A percentile compares a stretch with the other conserved stretches of the same genome.
phyloP scores from a whole-genome alignment of 352 stramenopile species.

The Nothophytophthora sp. region DNA sequence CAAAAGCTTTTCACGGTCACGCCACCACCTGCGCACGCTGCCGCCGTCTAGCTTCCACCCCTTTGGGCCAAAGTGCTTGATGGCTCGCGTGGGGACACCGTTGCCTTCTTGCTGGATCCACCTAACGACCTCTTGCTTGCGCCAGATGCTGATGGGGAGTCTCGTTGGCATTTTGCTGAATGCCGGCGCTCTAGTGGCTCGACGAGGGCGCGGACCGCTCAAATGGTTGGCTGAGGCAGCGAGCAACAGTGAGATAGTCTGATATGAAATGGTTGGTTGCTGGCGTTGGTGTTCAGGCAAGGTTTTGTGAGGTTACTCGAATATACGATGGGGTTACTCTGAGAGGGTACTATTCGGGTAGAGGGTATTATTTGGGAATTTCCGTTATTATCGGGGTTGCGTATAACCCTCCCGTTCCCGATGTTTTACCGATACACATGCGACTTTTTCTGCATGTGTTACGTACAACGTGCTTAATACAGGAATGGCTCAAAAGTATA shows the following conservation, averaged over 20 bases:
- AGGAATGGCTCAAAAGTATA: too few relatives aligned
- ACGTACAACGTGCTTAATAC: too few relatives aligned
- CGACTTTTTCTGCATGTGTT: too few relatives aligned
- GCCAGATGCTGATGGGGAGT: conserved; percentile 8
- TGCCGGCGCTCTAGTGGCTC: not conserved
- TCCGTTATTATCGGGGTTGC: too few relatives aligned
- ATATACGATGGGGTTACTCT: not conserved
- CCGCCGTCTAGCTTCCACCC: conserved; percentile 14
- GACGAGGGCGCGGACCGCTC: not conserved
- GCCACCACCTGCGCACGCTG: conserved; percentile 14
- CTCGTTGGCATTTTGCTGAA: conserved; percentile 4
- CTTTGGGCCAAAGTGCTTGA: conserved; percentile 5
- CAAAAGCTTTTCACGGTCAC: conserved; percentile 14
- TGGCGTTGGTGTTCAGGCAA: too few relatives aligned
- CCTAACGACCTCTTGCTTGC: conserved; percentile 14
- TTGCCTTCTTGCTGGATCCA: conserved; percentile 14
- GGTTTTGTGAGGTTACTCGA: not conserved
- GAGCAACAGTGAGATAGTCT: too few relatives aligned
- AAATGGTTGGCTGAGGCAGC: too few relatives aligned
- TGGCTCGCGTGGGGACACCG: conserved; percentile 3
- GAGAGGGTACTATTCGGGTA: conserved; percentile 6
- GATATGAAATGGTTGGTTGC: too few relatives aligned
- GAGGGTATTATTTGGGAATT: conserved; percentile 1
- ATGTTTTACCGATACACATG: too few relatives aligned
- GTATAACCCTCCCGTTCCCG: too few relatives aligned